phyloP scores from a whole-genome alignment of 768 basidiomycete species.

The Mycena vitilis region DNA sequence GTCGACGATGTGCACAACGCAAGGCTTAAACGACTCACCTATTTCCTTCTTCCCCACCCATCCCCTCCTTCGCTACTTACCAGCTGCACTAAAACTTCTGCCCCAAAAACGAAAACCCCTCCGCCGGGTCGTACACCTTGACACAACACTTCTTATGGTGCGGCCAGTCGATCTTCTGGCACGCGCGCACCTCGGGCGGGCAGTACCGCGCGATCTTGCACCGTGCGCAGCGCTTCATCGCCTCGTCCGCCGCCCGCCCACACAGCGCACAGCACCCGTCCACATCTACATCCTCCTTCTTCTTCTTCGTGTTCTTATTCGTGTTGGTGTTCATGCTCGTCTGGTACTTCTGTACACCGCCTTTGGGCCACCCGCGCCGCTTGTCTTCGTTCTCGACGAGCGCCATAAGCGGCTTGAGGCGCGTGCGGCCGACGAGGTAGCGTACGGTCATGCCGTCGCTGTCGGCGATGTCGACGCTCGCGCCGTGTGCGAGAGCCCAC shows the following conservation, averaged over 20 bases:
- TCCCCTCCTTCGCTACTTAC: no score
- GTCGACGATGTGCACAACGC: no score
- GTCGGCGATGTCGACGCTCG: slow-evolving; percentile 54
- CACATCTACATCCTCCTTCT: slow-evolving; percentile 32
- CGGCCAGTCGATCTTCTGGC: slow-evolving; percentile 56
- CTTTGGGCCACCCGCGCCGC: no score
- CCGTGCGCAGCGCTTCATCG: slow-evolving; percentile 45
- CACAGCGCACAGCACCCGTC: slow-evolving; percentile 49
- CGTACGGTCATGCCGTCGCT: slow-evolving; percentile 50
- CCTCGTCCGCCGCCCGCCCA: slow-evolving; percentile 43
- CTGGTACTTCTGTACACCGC: no score
- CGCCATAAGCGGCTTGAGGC: slow-evolving; percentile 5
- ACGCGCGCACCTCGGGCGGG: slow-evolving; percentile 42
- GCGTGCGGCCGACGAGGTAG: slow-evolving; percentile 29
- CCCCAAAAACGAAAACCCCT: slow-evolving; percentile 9
- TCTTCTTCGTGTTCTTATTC: slow-evolving; percentile 46
- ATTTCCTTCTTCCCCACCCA: no score
- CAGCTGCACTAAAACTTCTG: slow-evolving; percentile 14
- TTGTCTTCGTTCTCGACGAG: no score
- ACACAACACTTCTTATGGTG: slow-evolving; percentile 50
- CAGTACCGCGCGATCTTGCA: slow-evolving; percentile 54
- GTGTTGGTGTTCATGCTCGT: no score
- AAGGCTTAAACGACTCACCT: no score
- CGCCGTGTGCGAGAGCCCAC: slow-evolving; percentile 57
- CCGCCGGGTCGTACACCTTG: not conserved